Evolutionary conservation across 306 rosid species (phyloP).

Genomic region (Psophocarpus tetragonolobus): DNA sequence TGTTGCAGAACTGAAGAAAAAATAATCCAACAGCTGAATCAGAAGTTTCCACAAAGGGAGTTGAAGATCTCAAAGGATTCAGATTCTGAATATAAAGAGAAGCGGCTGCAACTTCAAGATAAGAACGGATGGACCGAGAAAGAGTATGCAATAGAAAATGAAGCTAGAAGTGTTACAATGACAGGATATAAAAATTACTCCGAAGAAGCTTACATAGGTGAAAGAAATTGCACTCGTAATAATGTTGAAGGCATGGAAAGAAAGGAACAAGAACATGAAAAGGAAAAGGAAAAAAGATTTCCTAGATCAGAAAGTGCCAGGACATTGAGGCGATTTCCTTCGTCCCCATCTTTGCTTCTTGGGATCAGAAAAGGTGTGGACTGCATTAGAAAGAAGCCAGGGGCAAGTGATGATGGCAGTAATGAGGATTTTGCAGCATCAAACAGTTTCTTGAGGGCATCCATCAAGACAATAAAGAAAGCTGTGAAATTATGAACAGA

Average conservation of each 20-base stretch:
- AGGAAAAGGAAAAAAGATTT: slow-evolving; percentile 58
- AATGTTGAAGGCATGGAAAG: slow-evolving; percentile 52
- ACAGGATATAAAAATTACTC: slow-evolving; percentile 32
- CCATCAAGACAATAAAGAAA: slow-evolving; percentile 71
- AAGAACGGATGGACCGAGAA: slow-evolving; percentile 23
- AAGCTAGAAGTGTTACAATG: slow-evolving; percentile 18
- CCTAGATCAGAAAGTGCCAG: slow-evolving; percentile 80
- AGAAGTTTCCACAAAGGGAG: slow-evolving; percentile 57
- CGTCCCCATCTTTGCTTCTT: slow-evolving; percentile 81
- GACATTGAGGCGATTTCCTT: slow-evolving; percentile 73
- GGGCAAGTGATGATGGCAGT: slow-evolving; percentile 43
- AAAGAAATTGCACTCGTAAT: slow-evolving; percentile 40
- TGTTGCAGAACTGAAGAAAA: slow-evolving; percentile 41
- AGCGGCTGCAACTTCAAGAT: slow-evolving; percentile 36
- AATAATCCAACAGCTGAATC: slow-evolving; percentile 49
- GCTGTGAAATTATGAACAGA: slow-evolving; percentile 54
- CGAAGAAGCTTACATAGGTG: slow-evolving; percentile 39
- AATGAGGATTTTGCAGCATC: slow-evolving; percentile 39
- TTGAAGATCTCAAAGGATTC: slow-evolving; percentile 39
- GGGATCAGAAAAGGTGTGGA: slow-evolving; percentile 80
- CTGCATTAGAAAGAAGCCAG: slow-evolving; percentile 69
- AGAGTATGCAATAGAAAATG: slow-evolving; percentile 36
- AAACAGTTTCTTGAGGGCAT: slow-evolving; percentile 62
- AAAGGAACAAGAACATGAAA: slow-evolving; percentile 49
- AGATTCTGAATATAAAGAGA: slow-evolving; percentile 38